Evolutionary conservation across 352 stramenopile species (phyloP), one percentile per base, ranked within the genome.

Genomic region (Pythium plurisporium): DNA sequence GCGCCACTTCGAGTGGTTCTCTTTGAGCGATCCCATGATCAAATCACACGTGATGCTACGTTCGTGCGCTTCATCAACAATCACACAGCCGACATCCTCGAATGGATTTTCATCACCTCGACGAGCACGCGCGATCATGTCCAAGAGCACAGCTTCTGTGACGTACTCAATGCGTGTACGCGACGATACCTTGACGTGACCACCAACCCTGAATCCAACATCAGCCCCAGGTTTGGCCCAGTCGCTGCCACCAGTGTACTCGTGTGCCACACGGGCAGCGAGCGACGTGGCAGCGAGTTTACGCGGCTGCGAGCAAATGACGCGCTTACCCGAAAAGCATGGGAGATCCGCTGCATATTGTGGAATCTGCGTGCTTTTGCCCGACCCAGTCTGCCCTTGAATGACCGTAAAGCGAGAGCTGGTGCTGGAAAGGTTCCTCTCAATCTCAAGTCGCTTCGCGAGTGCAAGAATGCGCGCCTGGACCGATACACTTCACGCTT

Each of bases 61-160:
- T 49, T 68, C 59, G 55, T 72, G 59, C n/a, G 58, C 64, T 40
- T 72, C 64, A 33, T 72, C 64, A 1, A 72, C 47, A 31, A 72
- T 48, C 47, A 72, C 57, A 19, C 47, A 66, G 23, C 46, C 56
- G 10, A 71, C 45, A 20, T 62, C 42, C 22, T 52, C 41, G 34
- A 71, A 71, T 41, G 60, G 60, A 43, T 62, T 63, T 15, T 56
- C 41, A 2, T 20, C 6, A 22, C 50, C 43, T 19, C 53, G 30
- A 10, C 48, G 50, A 27, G 46, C 37, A 37, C 54, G 34, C 20
- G 49, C 47, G 45, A 70, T 62, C 62, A 65, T 70, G 7, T 70
- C 62, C 20, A 70, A 40, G 7, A 70, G 51, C 37, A 70, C 52
- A 11, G 37, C 55, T 41, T 70, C 62, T 2, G 62, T 63, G 8